These are phyloP conservation scores for Schwanniomyces etchellsii DNA, from an alignment of 1,139 yeast species.

Conservation along the genomic window DNA sequence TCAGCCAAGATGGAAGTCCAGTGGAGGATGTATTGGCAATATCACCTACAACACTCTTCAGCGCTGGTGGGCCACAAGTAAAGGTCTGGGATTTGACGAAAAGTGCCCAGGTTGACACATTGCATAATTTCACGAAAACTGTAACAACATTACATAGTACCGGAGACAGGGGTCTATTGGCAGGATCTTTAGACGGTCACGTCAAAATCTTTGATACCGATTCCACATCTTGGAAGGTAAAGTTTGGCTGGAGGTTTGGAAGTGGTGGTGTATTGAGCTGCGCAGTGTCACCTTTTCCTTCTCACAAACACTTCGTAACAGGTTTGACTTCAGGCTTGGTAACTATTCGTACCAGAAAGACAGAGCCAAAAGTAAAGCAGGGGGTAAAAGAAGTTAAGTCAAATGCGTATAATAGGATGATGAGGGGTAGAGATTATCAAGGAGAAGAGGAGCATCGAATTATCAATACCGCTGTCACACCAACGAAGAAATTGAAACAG, in stretches of 20 bases:
- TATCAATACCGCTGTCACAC: slow-evolving; percentile 49
- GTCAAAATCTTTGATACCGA: slow-evolving; percentile 87
- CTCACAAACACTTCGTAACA: slow-evolving; percentile 83
- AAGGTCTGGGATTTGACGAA: slow-evolving; percentile 91
- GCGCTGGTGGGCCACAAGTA: slow-evolving; percentile 84
- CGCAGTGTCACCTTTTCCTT: slow-evolving; percentile 76
- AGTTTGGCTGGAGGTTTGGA: slow-evolving; percentile 96
- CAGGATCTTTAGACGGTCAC: slow-evolving; percentile 95
- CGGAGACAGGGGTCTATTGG: slow-evolving; percentile 70
- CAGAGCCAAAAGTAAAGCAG: slow-evolving; percentile 52
- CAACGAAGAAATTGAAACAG: slow-evolving; percentile 59
- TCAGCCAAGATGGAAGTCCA: slow-evolving; percentile 51
- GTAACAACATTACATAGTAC: slow-evolving; percentile 78
- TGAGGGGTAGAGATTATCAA: slow-evolving; percentile 84
- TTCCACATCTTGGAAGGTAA: slow-evolving; percentile 75
- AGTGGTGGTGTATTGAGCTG: slow-evolving; percentile 80
- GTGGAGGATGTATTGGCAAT: slow-evolving; percentile 83
- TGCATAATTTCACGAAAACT: slow-evolving; percentile 85
- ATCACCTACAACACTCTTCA: slow-evolving; percentile 72
- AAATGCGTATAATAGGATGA: slow-evolving; percentile 65
- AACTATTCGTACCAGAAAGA: slow-evolving; percentile 82
- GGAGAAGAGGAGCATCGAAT: slow-evolving; percentile 84
- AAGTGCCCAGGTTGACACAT: slow-evolving; percentile 56
- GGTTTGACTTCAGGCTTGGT: slow-evolving; percentile 88
- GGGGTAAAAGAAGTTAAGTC: slow-evolving; percentile 44